Percentiles rank a stretch among this genome's conserved stretches.
These are phyloP conservation scores for Salix brachista DNA, from an alignment of 345 rosid genomes.

Conservation along the genomic window DNA sequence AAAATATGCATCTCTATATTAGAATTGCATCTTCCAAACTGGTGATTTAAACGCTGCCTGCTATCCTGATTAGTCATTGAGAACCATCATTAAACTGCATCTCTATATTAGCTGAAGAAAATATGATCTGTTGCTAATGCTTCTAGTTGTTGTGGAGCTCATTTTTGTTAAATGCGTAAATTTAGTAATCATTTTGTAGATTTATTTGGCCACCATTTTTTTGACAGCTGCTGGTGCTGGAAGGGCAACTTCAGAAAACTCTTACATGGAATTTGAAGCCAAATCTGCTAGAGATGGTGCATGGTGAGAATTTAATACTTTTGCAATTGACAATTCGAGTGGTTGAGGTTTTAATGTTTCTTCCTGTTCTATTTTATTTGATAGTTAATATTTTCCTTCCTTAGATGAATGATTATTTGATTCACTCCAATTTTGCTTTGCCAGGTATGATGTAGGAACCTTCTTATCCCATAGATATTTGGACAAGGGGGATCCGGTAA, in stretches of 20 bases:
- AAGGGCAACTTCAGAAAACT: constrained; percentile 56
- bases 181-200: constrained; percentile 4
- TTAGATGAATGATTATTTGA: background rate
- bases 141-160: background rate
- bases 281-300: constrained; percentile 98
- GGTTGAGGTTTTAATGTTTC: background rate
- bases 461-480: constrained; percentile 68
- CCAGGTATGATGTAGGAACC: constrained; percentile 82
- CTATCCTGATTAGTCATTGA: constrained; percentile 1
- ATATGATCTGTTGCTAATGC: background rate
- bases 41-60: constrained; percentile 1
- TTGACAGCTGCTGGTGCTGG: constrained; percentile 44
- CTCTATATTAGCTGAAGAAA: constrained; percentile 3
- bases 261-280: constrained; percentile 88
- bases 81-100: background rate
- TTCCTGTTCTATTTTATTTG: background rate
- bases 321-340: constrained; percentile 5
- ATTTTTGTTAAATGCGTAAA: background rate
- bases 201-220: constrained; percentile 6
- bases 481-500: constrained; percentile 77
- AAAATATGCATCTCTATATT: no score
- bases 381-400: background rate
- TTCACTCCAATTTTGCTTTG: constrained; percentile 9
- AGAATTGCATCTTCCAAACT: background rate
- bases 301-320: constrained; percentile 52